phyloP scores from a whole-genome alignment of 768 basidiomycete genomes.

The Xerocomellus intermedius region DNA sequence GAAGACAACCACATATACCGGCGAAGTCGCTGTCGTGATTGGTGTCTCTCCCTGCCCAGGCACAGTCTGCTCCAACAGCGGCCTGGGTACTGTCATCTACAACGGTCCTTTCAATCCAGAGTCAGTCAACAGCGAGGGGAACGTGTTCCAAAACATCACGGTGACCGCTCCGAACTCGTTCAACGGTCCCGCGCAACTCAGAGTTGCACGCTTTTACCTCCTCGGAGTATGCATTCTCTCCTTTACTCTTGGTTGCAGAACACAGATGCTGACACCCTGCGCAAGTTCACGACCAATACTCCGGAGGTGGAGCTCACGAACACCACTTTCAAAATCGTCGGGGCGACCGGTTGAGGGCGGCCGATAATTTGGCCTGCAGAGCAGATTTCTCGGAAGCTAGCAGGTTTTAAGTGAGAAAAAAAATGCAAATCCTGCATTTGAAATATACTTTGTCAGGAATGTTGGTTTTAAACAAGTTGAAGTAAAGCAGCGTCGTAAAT shows the following conservation, averaged over 20 bases:
- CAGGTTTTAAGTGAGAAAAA: no score
- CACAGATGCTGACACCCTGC: neutral
- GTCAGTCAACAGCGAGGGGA: neutral
- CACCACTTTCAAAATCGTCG: no score
- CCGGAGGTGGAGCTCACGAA: no score
- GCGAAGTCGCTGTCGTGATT: constrained; percentile 12
- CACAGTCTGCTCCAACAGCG: neutral
- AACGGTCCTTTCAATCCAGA: neutral
- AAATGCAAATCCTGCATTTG: no score
- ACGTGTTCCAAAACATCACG: neutral
- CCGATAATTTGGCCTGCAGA: no score
- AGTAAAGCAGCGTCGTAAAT: no score
- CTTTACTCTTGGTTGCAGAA: neutral
- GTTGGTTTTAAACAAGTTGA: no score
- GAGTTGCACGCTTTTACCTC: neutral
- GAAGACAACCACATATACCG: neutral
- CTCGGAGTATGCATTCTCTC: constrained; percentile 2
- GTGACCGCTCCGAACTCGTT: neutral
- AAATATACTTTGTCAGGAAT: no score
- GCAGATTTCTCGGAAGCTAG: no score
- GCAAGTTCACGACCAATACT: neutral
- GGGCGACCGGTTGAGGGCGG: no score
- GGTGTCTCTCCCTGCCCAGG: neutral
- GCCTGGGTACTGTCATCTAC: constrained; percentile 4
- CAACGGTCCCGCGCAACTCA: neutral